A percentile compares a stretch with the other conserved stretches of the same genome.
Evolutionary conservation across 768 basidiomycete species (phyloP).

Genomic region (Boletus insuetus): DNA sequence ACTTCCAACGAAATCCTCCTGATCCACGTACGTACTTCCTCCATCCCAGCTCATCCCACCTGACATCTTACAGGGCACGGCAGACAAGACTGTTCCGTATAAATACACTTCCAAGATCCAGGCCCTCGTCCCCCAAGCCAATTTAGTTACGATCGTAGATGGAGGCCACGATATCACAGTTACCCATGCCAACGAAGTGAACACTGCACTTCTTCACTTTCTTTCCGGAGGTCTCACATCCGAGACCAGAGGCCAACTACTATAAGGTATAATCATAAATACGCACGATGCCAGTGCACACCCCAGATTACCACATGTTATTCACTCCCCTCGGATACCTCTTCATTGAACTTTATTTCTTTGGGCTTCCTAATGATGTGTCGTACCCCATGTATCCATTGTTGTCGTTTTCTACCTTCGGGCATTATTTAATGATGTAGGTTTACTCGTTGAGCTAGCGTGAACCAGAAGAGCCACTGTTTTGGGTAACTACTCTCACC

Average conservation of each 20-base stretch:
- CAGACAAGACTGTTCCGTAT: slow-evolving; percentile 34
- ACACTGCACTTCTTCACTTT: slow-evolving; percentile 26
- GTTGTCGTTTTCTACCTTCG: slow-evolving; percentile 1
- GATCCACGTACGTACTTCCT: slow-evolving; percentile 50
- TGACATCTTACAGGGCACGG: slow-evolving; percentile 27
- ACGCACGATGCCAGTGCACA: neutral
- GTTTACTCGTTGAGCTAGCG: neutral
- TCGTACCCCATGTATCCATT: slow-evolving; percentile 9
- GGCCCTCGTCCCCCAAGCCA: slow-evolving; percentile 27
- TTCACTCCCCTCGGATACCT: slow-evolving; percentile 1
- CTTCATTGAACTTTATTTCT: neutral
- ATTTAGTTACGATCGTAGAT: slow-evolving; percentile 27
- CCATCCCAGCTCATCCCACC: neutral
- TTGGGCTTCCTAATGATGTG: neutral
- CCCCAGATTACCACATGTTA: neutral
- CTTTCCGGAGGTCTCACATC: slow-evolving; percentile 15
- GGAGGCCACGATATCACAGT: slow-evolving; percentile 33
- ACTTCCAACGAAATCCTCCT: slow-evolving; percentile 51
- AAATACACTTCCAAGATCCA: slow-evolving; percentile 32
- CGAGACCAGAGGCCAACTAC: neutral
- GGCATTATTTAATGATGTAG: slow-evolving; percentile 11
- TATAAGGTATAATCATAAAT: neutral
- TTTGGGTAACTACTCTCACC: neutral
- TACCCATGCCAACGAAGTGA: slow-evolving; percentile 33
- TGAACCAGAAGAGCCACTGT: too few species aligned